Base-by-base conservation (phyloP, 202 grass and related monocot species). In the Eragrostis tef region DNA sequence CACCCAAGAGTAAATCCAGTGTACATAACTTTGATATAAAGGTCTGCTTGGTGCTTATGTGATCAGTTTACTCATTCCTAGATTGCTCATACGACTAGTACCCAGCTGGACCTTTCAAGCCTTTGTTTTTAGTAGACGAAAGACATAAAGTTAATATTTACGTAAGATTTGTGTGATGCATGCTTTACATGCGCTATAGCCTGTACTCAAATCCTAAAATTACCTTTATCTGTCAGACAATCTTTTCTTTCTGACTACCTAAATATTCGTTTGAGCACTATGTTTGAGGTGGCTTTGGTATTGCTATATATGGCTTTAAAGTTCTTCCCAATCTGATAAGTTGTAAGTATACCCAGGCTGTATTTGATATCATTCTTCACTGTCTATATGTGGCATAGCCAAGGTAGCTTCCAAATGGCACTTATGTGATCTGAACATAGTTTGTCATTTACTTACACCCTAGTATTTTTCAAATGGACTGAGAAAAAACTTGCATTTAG, bases 101-200 rank as follows among this genome's bases (percentile, higher is more conserved):
- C 48, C 19, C 53, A 74, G n/a, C 27, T 73, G 59, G 19, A 57
- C 65, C 46, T 24, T 53, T 6, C 4, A 1, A n/a, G 51, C 17
- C 17, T 24, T 16, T 12, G n/a, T 6, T 34, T 29, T 26, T 20
- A 62, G 31, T 31, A 83, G 48, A 34, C 4, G 31, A 39, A 31
- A 39, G 3, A 39, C 34, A 14, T 68, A 56, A 48, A 69, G 27
- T 84, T 69, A n/a, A 49, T 57, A 34, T 47, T 60, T n/a, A 39
- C 34, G 5, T 39, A 39, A 39, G 34, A 39, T 39, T 39, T 1
- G 4, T 48, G n/a, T 70, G 52, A 49, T 78, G 64, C 43, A 61
- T 51, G 3, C 49, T 51, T 51, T 19, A 5, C 50, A 7, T 52
- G 7, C 3, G 16, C 17, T 54, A 17, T 20, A 17, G 51, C 29